These are phyloP conservation scores for Leonotis leonurus DNA, from an alignment of 257 asterid species.

Conservation along the genomic window DNA sequence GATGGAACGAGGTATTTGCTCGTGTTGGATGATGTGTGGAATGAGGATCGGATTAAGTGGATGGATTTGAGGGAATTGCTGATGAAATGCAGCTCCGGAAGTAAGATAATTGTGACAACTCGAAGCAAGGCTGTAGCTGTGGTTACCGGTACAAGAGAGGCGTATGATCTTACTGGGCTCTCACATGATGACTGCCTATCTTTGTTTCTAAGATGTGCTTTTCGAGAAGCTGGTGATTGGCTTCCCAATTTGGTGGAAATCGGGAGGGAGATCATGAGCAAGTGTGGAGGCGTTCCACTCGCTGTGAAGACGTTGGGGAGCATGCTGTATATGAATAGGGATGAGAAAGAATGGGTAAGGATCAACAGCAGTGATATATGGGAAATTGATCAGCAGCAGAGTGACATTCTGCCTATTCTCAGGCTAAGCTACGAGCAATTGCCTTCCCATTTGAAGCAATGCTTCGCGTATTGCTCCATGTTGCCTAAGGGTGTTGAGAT, in stretches of 20 bases:
- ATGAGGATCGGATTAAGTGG: slow-evolving; percentile 44
- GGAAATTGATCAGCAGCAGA: slow-evolving; percentile 43
- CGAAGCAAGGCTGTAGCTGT: slow-evolving; percentile 38
- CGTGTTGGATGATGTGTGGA: slow-evolving; percentile 57
- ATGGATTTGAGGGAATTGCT: slow-evolving; percentile 30
- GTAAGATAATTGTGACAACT: slow-evolving; percentile 43
- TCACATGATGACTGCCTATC: slow-evolving; percentile 36
- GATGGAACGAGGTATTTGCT: slow-evolving; percentile 30
- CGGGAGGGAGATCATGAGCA: slow-evolving; percentile 42
- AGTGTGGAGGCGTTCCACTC: slow-evolving; percentile 46
- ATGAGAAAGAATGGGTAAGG: slow-evolving; percentile 40
- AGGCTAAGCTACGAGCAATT: slow-evolving; percentile 41
- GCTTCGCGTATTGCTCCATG: slow-evolving; percentile 58
- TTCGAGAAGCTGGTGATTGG: slow-evolving; percentile 20
- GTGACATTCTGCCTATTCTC: slow-evolving; percentile 36
- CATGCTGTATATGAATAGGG: slow-evolving; percentile 32
- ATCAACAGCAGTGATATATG: slow-evolving; percentile 37
- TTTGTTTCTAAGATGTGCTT: slow-evolving; percentile 40
- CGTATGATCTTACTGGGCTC: slow-evolving; percentile 32
- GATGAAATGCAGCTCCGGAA: slow-evolving; percentile 25
- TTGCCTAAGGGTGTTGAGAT: slow-evolving; percentile 44
- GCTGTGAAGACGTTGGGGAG: slow-evolving; percentile 47
- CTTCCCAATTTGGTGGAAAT: slow-evolving; percentile 30
- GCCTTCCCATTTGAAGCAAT: slow-evolving; percentile 45
- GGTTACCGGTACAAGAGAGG: slow-evolving; percentile 24